Conservation (phyloP, 73 alveolate genomes). For the Paramecium biaurelia region DNA sequence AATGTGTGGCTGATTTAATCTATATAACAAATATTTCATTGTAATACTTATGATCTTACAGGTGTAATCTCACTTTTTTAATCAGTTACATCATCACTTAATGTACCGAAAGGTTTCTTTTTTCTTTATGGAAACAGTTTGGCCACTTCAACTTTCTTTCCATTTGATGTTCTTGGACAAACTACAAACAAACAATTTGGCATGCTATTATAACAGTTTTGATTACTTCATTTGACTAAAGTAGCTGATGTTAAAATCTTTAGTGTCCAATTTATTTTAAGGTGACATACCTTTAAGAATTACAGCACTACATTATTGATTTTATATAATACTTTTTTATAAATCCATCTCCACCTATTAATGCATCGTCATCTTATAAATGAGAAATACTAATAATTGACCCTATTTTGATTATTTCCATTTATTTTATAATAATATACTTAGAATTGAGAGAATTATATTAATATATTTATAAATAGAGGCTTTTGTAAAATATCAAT, state of each 20-base stretch:
- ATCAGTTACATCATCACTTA: constrained; percentile 24
- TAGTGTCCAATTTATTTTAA: background rate
- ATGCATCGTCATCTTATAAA: constrained; percentile 59
- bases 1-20: background rate
- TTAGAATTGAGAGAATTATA: background rate
- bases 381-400: constrained; percentile 57
- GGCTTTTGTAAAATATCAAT: background rate
- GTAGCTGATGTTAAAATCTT: constrained; percentile 11
- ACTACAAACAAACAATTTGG: constrained; percentile 53
- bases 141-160: constrained; percentile 27
- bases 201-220: background rate
- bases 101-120: background rate
- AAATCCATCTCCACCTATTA: constrained; percentile 58
- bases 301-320: constrained; percentile 10
- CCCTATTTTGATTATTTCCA: constrained; percentile 34
- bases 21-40: background rate
- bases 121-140: background rate
- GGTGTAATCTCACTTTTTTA: constrained; percentile 31
- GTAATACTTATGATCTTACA: background rate
- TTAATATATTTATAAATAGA: background rate
- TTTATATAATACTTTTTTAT: constrained; percentile 18
- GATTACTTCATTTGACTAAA: constrained; percentile 7
- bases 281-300: constrained; percentile 20
- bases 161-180: constrained; percentile 55
- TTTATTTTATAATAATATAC: background rate